These are phyloP conservation scores for Geosmithia morbida DNA, from an alignment of 2,329 filamentous ascomycete genomes.

Conservation along the genomic window DNA sequence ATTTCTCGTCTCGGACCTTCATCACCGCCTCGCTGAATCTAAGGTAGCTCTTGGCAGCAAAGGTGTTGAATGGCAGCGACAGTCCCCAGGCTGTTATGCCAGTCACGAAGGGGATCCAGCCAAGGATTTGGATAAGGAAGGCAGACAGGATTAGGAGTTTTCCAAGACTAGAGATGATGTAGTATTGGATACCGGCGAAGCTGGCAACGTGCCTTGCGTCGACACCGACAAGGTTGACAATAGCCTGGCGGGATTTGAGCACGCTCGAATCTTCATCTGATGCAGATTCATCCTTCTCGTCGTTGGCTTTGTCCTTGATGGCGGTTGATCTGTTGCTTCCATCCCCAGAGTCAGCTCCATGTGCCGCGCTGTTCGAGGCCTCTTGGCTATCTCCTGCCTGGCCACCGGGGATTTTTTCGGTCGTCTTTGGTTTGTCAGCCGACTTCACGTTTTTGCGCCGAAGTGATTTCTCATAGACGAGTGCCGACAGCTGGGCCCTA, in stretches of 20 bases:
- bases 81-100: conserved; percentile 51
- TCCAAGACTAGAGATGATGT: conserved; percentile 46
- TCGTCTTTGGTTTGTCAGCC: conserved; percentile 18
- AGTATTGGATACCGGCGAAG: conserved; percentile 51
- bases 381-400: conserved; percentile 5
- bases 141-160: conserved; percentile 51
- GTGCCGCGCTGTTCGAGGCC: conserved; percentile 7
- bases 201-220: conserved; percentile 56
- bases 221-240: conserved; percentile 67
- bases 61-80: conserved; percentile 54
- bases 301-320: conserved; percentile 21
- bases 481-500: conserved; percentile 52
- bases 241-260: conserved; percentile 45
- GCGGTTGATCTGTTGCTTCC: conserved; percentile 8
- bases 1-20: conserved; percentile 62
- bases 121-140: conserved; percentile 56
- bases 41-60: conserved; percentile 49
- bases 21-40: conserved; percentile 54
- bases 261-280: conserved; percentile 23
- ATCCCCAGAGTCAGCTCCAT: not conserved
- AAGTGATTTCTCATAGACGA: conserved; percentile 67
- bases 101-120: conserved; percentile 52
- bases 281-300: conserved; percentile 21
- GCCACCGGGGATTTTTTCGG: conserved; percentile 4
- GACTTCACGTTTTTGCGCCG: conserved; percentile 64